Base-by-base conservation (phyloP, 1,284 basidiomycete species). In the Ganoderma meredithae region DNA sequence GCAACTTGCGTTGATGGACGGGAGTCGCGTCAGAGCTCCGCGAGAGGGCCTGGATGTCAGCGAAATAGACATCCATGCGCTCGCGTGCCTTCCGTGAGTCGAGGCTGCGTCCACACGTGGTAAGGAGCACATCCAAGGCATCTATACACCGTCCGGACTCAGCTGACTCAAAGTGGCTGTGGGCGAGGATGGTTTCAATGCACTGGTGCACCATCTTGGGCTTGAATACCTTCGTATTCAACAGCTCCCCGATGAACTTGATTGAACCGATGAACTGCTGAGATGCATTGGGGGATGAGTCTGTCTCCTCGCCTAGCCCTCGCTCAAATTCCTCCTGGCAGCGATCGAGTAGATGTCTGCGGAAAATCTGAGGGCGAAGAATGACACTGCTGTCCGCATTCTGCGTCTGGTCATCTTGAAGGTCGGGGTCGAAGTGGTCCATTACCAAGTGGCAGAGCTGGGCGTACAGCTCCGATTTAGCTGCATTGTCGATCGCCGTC, bases 171-270 rank as follows among this genome's bases (percentile, higher is more conserved):
- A 96, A 92, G 77, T 98, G 97, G 71, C 96, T 92, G 77, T 98
- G 97, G 71, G 90, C 88, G 33, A 99, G 86, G 8, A 99, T 87
- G 81, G 95, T 95, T 86, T 96, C 94, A 78, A 99, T 91, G 84
- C 96, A 98, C 77, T 95, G 90, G 81, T 96, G 93, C 91, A 99
- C 98, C 81, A 67, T 60, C n/a, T 63, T 63, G 31, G 60, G 63
- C 27, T 63, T 67, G 15, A 71, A 63, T 43, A 71, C 97, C 80
- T 92, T 91, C 44, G 98, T 85, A 84, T 98, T 98, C 92, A 96
- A 99, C 66, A 99, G 85, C 83, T 99, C 97, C 76, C 97, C 97
- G 72, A 99, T 97, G 83, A 99, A 98, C 80, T 94, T 95, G 80
- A 99, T 94, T 70, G 99, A 88, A 85, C 97, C 97, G 27, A 98